phyloP scores from a whole-genome alignment of 306 rosid species.

The Begonia loranthoides region DNA sequence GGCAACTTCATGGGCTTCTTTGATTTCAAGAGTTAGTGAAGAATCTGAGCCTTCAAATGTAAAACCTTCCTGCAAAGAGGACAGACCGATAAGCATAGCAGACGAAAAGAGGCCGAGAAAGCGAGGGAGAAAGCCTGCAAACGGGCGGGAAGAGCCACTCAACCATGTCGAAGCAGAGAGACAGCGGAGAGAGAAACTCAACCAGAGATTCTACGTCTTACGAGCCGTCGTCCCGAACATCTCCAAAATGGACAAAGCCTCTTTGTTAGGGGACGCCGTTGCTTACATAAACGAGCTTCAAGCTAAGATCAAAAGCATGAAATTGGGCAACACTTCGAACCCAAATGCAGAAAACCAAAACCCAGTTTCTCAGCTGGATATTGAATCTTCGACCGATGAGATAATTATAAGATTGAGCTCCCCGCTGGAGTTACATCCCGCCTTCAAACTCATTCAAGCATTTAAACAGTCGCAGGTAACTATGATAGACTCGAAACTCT shows the following conservation, averaged over 20 bases:
- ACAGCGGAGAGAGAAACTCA: slow-evolving; percentile 88
- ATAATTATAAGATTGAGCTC: slow-evolving; percentile 53
- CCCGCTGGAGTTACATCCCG: slow-evolving; percentile 60
- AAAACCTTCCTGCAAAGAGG: slow-evolving; percentile 35
- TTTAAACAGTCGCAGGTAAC: slow-evolving; percentile 42
- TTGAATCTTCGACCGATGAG: slow-evolving; percentile 44
- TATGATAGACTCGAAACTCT: slow-evolving; percentile 52
- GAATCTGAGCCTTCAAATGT: slow-evolving; percentile 65
- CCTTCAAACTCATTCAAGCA: slow-evolving; percentile 51
- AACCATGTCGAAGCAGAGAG: slow-evolving; percentile 98
- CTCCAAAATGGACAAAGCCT: slow-evolving; percentile 97
- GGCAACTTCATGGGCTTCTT: slow-evolving; percentile 3
- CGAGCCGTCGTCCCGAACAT: slow-evolving; percentile 95
- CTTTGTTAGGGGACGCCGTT: slow-evolving; percentile 87
- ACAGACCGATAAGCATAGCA: too few relatives aligned
- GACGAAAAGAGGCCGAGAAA: slow-evolving; percentile 80
- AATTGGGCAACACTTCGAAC: slow-evolving; percentile 35
- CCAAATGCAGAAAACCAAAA: slow-evolving; percentile 19
- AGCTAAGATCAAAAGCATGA: slow-evolving; percentile 52
- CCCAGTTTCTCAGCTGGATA: slow-evolving; percentile 35
- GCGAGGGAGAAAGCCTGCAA: slow-evolving; percentile 92
- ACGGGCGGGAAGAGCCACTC: slow-evolving; percentile 89
- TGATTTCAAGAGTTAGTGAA: slow-evolving; percentile 18
- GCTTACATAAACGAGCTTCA: slow-evolving; percentile 81
- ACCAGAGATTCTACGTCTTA: slow-evolving; percentile 84